Conservation (phyloP, 148 eudicot species). For the Nepenthes gracilis region DNA sequence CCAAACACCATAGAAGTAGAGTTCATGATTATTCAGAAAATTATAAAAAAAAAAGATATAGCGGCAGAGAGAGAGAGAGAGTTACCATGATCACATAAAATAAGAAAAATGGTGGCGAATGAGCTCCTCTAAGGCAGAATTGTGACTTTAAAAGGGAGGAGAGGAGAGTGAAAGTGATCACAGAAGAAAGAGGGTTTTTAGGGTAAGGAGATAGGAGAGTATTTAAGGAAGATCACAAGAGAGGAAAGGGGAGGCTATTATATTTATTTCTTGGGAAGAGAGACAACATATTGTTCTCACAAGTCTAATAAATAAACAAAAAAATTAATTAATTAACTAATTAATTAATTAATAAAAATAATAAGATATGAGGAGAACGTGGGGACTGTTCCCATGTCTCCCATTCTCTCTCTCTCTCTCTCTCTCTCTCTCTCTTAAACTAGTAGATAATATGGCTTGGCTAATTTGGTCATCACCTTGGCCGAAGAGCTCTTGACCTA, state of each 20-base stretch:
- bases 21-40: no score
- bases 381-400: slow-evolving; percentile 84
- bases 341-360: not conserved
- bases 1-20: no score
- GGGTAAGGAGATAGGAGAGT: slow-evolving; percentile 30
- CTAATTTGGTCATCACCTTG: slow-evolving; percentile 64
- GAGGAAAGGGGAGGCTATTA: slow-evolving; percentile 7
- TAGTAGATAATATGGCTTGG: slow-evolving; percentile 1
- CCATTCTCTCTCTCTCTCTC: slow-evolving; percentile 15
- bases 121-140: not conserved
- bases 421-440: not conserved
- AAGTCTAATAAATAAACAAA: not conserved
- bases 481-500: slow-evolving; percentile 47
- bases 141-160: slow-evolving; percentile 3
- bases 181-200: slow-evolving; percentile 16
- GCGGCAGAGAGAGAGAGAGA: not conserved
- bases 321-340: no score
- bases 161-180: slow-evolving; percentile 3
- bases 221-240: slow-evolving; percentile 71
- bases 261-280: slow-evolving; percentile 37
- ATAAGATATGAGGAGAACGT: slow-evolving; percentile 55
- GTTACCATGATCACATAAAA: slow-evolving; percentile 52
- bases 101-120: not conserved
- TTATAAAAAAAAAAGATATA: no score
- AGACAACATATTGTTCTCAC: slow-evolving; percentile 52